Base-by-base conservation (phyloP, 208 protist genomes). In the Acanthamoeba sp. region DNA sequence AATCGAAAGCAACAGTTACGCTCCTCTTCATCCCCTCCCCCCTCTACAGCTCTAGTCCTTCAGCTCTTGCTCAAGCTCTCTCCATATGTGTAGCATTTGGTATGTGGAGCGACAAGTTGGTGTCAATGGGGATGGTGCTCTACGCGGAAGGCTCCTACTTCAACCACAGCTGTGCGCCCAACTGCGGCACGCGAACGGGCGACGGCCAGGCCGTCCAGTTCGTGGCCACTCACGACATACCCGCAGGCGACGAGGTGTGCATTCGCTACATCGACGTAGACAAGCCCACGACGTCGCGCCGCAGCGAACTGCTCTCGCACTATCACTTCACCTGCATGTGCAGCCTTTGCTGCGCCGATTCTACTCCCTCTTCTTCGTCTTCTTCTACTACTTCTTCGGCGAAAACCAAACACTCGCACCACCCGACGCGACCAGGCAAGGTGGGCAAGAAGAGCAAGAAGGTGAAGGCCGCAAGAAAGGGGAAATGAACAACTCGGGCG, bases 91-190 rank as follows among this genome's bases (percentile, higher is more conserved):
- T 38, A 82, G 73, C 73, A 12, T 82, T 82, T 82, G 73, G 73
- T 1, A 82, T 82, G 73, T 82, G 73, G 73, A 82, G 42, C 42
- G 73, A 82, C 42, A 82, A 82, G 73, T 18, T 52, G 73, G 73
- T 82, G 34, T 82, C 73, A 14, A 82, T 82, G 73, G 73, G 73
- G 50, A 82, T 82, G 73, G 73, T 82, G 36, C 73, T 82, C 73
- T 82, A 82, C 24, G 73, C 73, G 36, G 73, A 82, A 38, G 73
- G 73, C 2, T 82, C 73, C 38, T 82, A 82, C 40, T 82, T 82
- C 73, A 82, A 82, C 73, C 73, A 82, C 73, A 82, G 73, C 73
- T 82, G 73, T 38, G 73, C 42, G 12, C 73, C 73, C 73, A 82
- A 82, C 42, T 82, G 73, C 42, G 73, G 73, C 36, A 82, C 73